Conservation (phyloP, 164 flowering plant genomes). For the Vitis rotundifolia region DNA sequence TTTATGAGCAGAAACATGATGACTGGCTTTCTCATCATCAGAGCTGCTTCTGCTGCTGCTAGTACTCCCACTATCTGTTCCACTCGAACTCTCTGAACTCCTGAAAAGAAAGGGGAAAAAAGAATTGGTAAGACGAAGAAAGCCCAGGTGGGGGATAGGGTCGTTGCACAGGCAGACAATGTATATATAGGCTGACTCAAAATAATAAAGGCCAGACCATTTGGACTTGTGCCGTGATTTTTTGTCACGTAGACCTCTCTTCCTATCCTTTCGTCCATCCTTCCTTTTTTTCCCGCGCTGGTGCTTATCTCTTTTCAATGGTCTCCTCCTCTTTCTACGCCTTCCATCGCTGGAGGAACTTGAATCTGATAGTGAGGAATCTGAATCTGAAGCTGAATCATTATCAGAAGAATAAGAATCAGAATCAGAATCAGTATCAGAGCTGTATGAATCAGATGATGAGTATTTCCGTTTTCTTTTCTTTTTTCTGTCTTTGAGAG, state of each 20-base stretch:
- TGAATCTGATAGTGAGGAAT: slow-evolving; percentile 33
- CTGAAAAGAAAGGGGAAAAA: slow-evolving; percentile 19
- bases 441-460: slow-evolving; percentile 68
- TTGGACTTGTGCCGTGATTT: slow-evolving; percentile 43
- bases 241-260: slow-evolving; percentile 30
- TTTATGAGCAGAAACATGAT: slow-evolving; percentile 25
- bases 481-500: slow-evolving; percentile 39
- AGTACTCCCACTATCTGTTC: slow-evolving; percentile 37
- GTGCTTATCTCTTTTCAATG: slow-evolving; percentile 35
- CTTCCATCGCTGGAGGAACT: slow-evolving; percentile 65
- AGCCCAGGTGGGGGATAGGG: not conserved
- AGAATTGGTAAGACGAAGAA: not conserved
- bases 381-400: slow-evolving; percentile 36
- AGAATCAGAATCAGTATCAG: slow-evolving; percentile 40
- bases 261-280: slow-evolving; percentile 32
- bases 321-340: slow-evolving; percentile 47
- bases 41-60: slow-evolving; percentile 42
- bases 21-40: slow-evolving; percentile 42
- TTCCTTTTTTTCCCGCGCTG: slow-evolving; percentile 31
- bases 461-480: slow-evolving; percentile 59
- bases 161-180: not conserved
- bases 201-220: slow-evolving; percentile 26
- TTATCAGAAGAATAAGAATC: slow-evolving; percentile 28
- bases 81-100: slow-evolving; percentile 52
- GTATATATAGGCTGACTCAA: not conserved